Percentiles rank a stretch among this genome's conserved stretches.
phyloP scores from a whole-genome alignment of 2,329 filamentous ascomycete genomes.

The Cladophialophora yegresii region DNA sequence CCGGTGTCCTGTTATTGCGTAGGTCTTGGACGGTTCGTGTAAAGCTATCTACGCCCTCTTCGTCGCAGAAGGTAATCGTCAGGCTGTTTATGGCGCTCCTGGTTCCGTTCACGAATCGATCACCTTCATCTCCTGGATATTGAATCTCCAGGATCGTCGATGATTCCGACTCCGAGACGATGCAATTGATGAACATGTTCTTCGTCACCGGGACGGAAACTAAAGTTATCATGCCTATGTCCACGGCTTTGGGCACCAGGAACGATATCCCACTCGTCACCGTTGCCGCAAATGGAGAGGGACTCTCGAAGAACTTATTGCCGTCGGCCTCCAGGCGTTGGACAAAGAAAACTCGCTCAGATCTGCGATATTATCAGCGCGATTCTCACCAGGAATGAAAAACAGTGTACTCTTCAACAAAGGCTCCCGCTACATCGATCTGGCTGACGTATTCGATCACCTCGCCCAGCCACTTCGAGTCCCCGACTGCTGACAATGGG shows the following conservation, averaged over 20 bases:
- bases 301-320: conserved; percentile 6
- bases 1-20: background rate
- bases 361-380: conserved; percentile 11
- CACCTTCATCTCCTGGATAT: conserved; percentile 18
- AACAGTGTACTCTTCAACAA: conserved; percentile 8
- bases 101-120: conserved; percentile 17
- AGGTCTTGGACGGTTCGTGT: conserved; percentile 2
- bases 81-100: conserved; percentile 25
- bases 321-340: conserved; percentile 15
- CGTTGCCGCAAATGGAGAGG: conserved; percentile 12
- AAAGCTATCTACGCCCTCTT: conserved; percentile 18
- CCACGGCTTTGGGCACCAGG: conserved; percentile 12
- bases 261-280: conserved; percentile 19
- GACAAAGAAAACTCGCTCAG: conserved; percentile 19
- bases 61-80: conserved; percentile 17
- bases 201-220: conserved; percentile 17
- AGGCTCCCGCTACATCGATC: conserved; percentile 6
- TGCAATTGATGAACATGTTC: conserved; percentile 8
- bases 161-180: conserved; percentile 7
- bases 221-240: conserved; percentile 14
- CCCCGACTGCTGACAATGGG: conserved; percentile 5
- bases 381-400: background rate
- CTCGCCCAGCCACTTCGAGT: conserved; percentile 23
- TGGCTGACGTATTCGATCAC: conserved; percentile 22
- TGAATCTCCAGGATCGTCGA: conserved; percentile 21